phyloP scores from a whole-genome alignment of 2,329 filamentous ascomycete genomes.

The Aspergillus amoenus region DNA sequence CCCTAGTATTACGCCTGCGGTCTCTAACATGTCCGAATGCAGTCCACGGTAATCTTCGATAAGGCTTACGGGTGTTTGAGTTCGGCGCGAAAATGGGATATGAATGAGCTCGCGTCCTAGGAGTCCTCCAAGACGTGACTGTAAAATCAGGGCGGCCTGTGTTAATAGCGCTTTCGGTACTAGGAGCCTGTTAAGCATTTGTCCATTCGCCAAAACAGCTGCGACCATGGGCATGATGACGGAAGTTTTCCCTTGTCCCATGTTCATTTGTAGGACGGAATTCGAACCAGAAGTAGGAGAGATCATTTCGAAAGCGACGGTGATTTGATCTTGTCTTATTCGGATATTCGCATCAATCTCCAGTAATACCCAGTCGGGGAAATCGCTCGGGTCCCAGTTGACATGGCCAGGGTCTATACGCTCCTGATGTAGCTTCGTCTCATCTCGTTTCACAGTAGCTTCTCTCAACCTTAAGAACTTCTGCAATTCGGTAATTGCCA shows the following conservation, averaged over 20 bases:
- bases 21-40: constrained; percentile 43
- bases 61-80: constrained; percentile 31
- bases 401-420: constrained; percentile 50
- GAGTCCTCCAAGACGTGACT: constrained; percentile 56
- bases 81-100: constrained; percentile 59
- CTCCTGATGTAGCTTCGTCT: constrained; percentile 44
- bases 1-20: constrained; percentile 56
- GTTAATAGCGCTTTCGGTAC: constrained; percentile 61
- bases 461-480: constrained; percentile 45
- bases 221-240: constrained; percentile 69
- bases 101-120: constrained; percentile 55
- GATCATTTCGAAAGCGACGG: constrained; percentile 63
- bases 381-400: constrained; percentile 56
- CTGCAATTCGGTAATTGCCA: constrained; percentile 44
- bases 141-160: constrained; percentile 61
- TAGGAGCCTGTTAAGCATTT: constrained; percentile 55
- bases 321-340: constrained; percentile 61
- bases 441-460: constrained; percentile 29
- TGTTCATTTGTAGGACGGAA: constrained; percentile 65
- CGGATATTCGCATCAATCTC: constrained; percentile 66
- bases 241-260: constrained; percentile 69
- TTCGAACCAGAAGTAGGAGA: constrained; percentile 53
- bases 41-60: constrained; percentile 38
- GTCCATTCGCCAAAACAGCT: constrained; percentile 51
- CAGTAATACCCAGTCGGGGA: constrained; percentile 64